Evolutionary conservation across 2,329 filamentous ascomycete species (phyloP).

Genomic region (Fusarium tupiense): DNA sequence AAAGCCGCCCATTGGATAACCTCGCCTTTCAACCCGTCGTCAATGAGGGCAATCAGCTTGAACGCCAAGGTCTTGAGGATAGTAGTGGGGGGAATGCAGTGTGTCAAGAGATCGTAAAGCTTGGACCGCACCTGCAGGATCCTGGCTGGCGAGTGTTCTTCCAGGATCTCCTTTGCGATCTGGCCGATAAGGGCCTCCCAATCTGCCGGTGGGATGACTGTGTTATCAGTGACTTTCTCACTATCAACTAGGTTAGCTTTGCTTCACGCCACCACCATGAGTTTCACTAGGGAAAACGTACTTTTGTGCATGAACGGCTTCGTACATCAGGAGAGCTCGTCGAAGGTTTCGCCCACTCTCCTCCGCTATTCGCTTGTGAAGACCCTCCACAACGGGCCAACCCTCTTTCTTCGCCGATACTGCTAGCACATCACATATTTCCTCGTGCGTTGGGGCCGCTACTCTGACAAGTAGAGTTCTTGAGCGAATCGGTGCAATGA

Average conservation of each 20-base stretch:
- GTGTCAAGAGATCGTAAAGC: slow-evolving; percentile 95
- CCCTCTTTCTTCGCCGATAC: slow-evolving; percentile 79
- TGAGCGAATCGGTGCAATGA: slow-evolving; percentile 97
- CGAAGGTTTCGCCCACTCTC: slow-evolving; percentile 93
- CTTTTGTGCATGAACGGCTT: slow-evolving; percentile 97
- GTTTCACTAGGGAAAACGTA: slow-evolving; percentile 57
- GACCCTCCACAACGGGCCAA: slow-evolving; percentile 77
- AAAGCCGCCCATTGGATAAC: slow-evolving; percentile 97
- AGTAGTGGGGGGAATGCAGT: slow-evolving; percentile 95
- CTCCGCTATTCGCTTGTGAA: slow-evolving; percentile 87
- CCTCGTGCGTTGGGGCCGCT: slow-evolving; percentile 83
- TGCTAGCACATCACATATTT: slow-evolving; percentile 84
- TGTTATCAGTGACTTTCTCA: slow-evolving; percentile 88
- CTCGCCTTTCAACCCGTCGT: slow-evolving; percentile 89
- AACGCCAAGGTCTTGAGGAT: slow-evolving; percentile 96
- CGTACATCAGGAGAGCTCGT: slow-evolving; percentile 93
- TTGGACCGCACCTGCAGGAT: slow-evolving; percentile 90
- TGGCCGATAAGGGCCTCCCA: slow-evolving; percentile 93
- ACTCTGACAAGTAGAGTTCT: slow-evolving; percentile 92
- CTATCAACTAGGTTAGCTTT: slow-evolving; percentile 59
- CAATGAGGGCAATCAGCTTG: slow-evolving; percentile 86
- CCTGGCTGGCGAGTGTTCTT: slow-evolving; percentile 88
- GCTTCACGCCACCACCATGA: background rate
- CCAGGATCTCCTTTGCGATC: slow-evolving; percentile 92
- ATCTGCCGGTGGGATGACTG: slow-evolving; percentile 91